phyloP scores from a whole-genome alignment of 1,284 basidiomycete genomes.

The Laetiporus sulphureus region DNA sequence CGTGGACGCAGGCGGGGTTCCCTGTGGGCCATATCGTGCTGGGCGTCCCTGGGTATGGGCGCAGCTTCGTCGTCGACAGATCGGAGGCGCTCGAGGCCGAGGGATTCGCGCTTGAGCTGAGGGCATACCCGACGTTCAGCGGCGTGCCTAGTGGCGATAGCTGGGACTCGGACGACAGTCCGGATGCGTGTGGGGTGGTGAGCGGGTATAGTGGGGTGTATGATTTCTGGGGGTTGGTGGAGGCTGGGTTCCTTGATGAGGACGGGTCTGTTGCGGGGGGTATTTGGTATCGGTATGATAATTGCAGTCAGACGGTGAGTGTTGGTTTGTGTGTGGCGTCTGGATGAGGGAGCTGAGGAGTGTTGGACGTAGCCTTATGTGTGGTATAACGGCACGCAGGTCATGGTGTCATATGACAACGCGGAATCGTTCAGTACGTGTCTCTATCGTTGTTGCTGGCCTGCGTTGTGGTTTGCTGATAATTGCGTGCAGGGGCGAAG shows the following conservation, averaged over 20 bases:
- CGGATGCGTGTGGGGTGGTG: constrained; percentile 34
- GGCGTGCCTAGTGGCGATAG: constrained; percentile 35
- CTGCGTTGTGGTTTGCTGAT: too few relatives aligned
- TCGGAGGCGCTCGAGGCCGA: constrained; percentile 22
- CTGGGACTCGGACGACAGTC: constrained; percentile 29
- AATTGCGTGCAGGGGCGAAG: constrained; percentile 45
- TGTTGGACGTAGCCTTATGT: constrained; percentile 33
- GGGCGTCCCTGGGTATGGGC: constrained; percentile 55
- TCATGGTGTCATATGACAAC: constrained; percentile 37
- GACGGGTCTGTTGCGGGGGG: constrained; percentile 31
- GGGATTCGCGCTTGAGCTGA: constrained; percentile 18
- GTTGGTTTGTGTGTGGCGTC: background rate
- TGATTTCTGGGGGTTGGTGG: constrained; percentile 35
- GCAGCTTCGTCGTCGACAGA: constrained; percentile 33
- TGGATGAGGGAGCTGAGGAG: background rate
- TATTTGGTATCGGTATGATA: constrained; percentile 36
- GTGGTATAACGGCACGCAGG: constrained; percentile 32
- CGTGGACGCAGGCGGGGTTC: constrained; percentile 61
- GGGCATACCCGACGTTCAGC: constrained; percentile 32
- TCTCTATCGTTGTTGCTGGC: background rate
- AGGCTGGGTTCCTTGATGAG: constrained; percentile 28
- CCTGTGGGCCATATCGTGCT: constrained; percentile 58
- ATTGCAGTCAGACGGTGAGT: constrained; percentile 43
- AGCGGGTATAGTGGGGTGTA: constrained; percentile 32
- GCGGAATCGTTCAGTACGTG: constrained; percentile 29